phyloP scores from a whole-genome alignment of 2,329 filamentous ascomycete genomes.

The Alternaria brassicicola region DNA sequence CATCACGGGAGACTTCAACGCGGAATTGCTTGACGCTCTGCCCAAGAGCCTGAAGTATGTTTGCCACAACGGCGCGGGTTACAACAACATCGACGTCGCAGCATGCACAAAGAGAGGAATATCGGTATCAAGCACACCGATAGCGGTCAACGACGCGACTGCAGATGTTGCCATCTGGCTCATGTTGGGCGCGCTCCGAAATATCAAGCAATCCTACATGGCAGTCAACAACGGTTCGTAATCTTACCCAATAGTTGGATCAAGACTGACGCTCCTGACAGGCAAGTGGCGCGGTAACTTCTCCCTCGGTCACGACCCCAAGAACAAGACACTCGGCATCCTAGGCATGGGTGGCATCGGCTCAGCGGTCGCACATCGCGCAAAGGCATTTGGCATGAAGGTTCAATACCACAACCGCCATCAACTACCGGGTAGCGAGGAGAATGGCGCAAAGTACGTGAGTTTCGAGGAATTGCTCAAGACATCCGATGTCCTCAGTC shows the following conservation, averaged over 20 bases:
- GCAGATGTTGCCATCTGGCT: constrained; percentile 59
- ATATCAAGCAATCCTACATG: constrained; percentile 55
- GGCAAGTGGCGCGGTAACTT: constrained; percentile 55
- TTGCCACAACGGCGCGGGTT: constrained; percentile 61
- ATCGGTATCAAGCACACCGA: constrained; percentile 54
- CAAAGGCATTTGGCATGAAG: constrained; percentile 61
- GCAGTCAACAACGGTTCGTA: constrained; percentile 52
- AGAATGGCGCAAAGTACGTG: constrained; percentile 59
- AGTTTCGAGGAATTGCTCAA: constrained; percentile 61
- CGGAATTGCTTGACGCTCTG: constrained; percentile 51
- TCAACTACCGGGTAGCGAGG: constrained; percentile 46
- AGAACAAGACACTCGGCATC: constrained; percentile 61
- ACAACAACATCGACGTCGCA: constrained; percentile 64
- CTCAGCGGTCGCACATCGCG: constrained; percentile 55
- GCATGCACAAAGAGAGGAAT: constrained; percentile 58
- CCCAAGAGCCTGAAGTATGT: constrained; percentile 53
- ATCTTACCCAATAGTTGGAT: constrained; percentile 5
- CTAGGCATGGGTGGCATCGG: constrained; percentile 68
- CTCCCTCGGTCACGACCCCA: constrained; percentile 59
- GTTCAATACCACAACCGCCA: constrained; percentile 65
- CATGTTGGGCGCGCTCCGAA: constrained; percentile 59
- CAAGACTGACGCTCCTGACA: constrained; percentile 16
- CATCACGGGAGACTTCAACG: constrained; percentile 55
- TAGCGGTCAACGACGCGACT: constrained; percentile 59
- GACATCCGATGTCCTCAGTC: constrained; percentile 60